A percentile compares a stretch with the other conserved stretches of the same genome.
Evolutionary conservation across 164 flowering plant genomes (phyloP).

Genomic region (Chimonanthus praecox): DNA sequence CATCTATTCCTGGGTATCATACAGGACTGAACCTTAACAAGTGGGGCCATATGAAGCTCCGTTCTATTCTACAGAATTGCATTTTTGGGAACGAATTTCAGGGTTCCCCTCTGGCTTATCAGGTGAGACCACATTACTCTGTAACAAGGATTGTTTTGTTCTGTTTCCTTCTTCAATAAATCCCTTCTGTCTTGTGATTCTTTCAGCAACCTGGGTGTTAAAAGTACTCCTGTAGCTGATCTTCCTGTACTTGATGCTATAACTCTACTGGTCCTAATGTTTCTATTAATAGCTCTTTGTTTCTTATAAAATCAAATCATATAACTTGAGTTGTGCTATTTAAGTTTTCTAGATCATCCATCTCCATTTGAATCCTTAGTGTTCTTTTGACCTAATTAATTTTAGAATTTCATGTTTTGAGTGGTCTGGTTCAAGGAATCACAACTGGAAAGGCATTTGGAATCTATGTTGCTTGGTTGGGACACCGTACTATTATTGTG

Average conservation of each 20-base stretch:
- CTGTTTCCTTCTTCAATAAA: background rate
- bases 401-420: background rate
- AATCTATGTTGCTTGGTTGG: too few relatives aligned
- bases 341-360: too few relatives aligned
- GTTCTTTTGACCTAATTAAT: background rate
- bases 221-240: background rate
- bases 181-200: background rate
- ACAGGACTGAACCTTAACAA: conserved; percentile 64
- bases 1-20: conserved; percentile 99
- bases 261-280: background rate
- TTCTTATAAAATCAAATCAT: too few relatives aligned
- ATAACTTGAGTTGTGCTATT: too few relatives aligned
- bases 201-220: background rate
- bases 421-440: background rate
- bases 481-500: too few relatives aligned
- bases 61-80: conserved; percentile 66
- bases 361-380: background rate
- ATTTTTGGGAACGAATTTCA: conserved; percentile 66
- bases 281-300: background rate
- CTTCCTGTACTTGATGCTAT: background rate
- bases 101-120: conserved; percentile 80
- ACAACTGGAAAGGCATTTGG: too few relatives aligned
- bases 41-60: conserved; percentile 99
- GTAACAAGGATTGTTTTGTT: background rate
- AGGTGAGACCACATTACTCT: conserved; percentile 38